Base-by-base conservation (phyloP, 768 basidiomycete species). In the Trametes cubensis region DNA sequence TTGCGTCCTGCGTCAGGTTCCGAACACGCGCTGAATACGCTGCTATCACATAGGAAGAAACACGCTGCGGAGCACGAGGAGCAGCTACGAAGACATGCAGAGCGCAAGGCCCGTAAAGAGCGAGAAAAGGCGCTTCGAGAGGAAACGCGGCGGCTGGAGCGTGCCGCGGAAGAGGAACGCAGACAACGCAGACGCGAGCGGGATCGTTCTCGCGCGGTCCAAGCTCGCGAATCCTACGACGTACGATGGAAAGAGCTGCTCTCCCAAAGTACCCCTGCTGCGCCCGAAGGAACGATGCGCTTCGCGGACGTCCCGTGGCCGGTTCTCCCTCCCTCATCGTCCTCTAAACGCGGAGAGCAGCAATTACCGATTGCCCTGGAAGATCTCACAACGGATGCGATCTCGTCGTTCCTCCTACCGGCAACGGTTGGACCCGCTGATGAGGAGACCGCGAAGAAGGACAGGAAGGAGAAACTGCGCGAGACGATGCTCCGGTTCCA, bases 221-320 rank as follows among this genome's bases (percentile, higher is more conserved):
- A 78, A 38, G 83, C 82, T 1, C 75, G 84, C 60, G 78, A 79
- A 56, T 73, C 72, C 39, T 90, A 90, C 65, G 82, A 89, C 57
- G 59, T 66, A 20, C 78, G 79, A 44, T 90, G 90, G 89, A 81
- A 79, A 61, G 67, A 68, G 3, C 75, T 88, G 23, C 71, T 86
- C 45, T 72, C 73, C 25, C 67, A 72, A 18, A 66, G 63, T 18
- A 28, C 63, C 65, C 6, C 66, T n/a, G 66, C 68, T 56, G 64
- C 50, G 7, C 62, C 55, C n/a, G 63, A 66, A 30, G 62, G 56
- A 1, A 54, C 68, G 25, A 73, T 90, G 34, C 68, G 63, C 6
- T 86, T 88, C 65, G 67, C 67, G 41, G 86, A 89, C 66, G 83
- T 92, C n/a, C 90, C 90, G 2, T 92, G 89, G 90, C 90, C 90